phyloP scores from a whole-genome alignment of 2,329 filamentous ascomycete genomes.

The Fusarium proliferatum region DNA sequence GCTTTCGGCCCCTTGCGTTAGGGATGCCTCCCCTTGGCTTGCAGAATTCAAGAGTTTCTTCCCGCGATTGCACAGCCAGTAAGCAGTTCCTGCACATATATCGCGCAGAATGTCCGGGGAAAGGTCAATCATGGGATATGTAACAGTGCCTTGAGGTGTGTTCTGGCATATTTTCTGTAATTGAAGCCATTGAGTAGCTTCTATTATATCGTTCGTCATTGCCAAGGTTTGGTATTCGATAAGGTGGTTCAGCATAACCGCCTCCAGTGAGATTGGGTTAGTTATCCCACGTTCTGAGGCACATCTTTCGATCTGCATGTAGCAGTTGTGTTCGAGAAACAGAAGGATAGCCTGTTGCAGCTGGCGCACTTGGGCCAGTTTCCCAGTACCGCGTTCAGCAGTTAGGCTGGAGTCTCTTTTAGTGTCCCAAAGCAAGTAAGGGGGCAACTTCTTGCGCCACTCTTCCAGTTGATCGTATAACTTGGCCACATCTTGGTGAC shows the following conservation, averaged over 20 bases:
- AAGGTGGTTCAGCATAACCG: not conserved
- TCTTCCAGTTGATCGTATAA: not conserved
- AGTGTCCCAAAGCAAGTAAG: not conserved
- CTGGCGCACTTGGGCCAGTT: not conserved
- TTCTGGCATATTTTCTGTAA: not conserved
- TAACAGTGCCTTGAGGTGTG: not conserved
- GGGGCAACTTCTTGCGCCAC: not conserved
- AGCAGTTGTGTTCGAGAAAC: not conserved
- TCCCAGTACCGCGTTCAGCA: not conserved
- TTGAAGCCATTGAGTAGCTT: not conserved
- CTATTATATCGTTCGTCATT: not conserved
- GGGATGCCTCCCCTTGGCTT: not conserved
- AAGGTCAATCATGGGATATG: not conserved
- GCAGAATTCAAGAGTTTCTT: not conserved
- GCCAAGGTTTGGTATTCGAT: not conserved
- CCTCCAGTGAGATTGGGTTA: not conserved
- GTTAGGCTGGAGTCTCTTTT: not conserved
- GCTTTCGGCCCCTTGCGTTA: not conserved
- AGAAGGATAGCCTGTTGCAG: not conserved
- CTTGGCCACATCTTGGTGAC: not conserved
- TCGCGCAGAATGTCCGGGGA: not conserved
- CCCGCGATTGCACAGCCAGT: not conserved
- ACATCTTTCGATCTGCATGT: not conserved
- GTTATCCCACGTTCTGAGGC: not conserved
- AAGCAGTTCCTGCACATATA: not conserved